A percentile compares a stretch with the other conserved stretches of the same genome.
These are phyloP conservation scores for Hypoxylon rickii DNA, from an alignment of 495 filamentous ascomycete species.

Conservation along the genomic window DNA sequence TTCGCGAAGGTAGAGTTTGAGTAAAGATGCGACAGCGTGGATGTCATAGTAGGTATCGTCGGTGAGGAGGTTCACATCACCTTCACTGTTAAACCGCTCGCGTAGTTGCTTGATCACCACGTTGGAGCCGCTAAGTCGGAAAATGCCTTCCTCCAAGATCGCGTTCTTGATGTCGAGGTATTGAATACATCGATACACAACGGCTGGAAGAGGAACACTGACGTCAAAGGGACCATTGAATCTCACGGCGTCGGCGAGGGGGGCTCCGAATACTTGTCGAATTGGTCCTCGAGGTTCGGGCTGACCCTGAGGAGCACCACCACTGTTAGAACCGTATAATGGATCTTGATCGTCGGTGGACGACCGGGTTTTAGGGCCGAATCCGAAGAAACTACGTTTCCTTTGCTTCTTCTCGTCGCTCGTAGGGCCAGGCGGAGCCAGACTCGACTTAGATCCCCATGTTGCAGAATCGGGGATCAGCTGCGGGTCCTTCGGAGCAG, in stretches of 20 bases:
- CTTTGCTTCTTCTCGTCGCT: constrained; percentile 77
- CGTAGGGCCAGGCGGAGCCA: constrained; percentile 53
- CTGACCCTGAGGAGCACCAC: constrained; percentile 32
- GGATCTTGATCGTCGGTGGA: constrained; percentile 55
- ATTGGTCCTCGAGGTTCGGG: constrained; percentile 60
- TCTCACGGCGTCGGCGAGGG: constrained; percentile 83
- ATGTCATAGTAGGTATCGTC: constrained; percentile 92
- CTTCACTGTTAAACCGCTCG: constrained; percentile 91
- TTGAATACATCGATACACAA: constrained; percentile 95
- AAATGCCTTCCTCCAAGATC: constrained; percentile 88
- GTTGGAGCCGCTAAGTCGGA: constrained; percentile 92
- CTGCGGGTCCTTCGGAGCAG: constrained; percentile 81
- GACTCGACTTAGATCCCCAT: constrained; percentile 77
- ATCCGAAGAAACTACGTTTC: constrained; percentile 95
- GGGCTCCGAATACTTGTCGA: constrained; percentile 82
- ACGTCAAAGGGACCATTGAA: constrained; percentile 74
- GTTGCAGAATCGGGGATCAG: constrained; percentile 83
- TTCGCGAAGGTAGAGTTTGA: constrained; percentile 94
- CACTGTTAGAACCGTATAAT: constrained; percentile 45
- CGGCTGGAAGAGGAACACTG: constrained; percentile 79
- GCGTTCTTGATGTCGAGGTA: constrained; percentile 87
- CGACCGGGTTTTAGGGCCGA: constrained; percentile 63
- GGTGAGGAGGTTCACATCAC: constrained; percentile 84
- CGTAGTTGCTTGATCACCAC: constrained; percentile 88
- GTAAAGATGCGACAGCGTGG: constrained; percentile 89